Evolutionary conservation across 108 stramenopile genomes (phyloP), one percentile per base, ranked within the genome.

Genomic region (Cyclotella distinguenda): DNA sequence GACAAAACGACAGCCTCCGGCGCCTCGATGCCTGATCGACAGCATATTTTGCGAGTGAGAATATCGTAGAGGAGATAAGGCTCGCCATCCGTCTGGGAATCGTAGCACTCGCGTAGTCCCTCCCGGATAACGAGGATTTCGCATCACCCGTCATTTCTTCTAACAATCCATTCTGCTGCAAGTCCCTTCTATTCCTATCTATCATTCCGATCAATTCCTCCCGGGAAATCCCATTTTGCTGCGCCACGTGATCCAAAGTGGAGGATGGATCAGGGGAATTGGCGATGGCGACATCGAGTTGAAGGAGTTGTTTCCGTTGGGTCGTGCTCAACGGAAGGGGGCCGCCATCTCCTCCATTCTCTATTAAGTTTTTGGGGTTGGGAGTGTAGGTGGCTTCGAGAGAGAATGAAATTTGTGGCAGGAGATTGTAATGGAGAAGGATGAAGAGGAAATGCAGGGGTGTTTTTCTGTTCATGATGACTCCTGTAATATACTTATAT

Each of bases 221-320:
- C 0, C 79, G 67, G 3, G 69, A 62, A 76, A 93, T 82, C 21
- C 63, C 65, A 72, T 89, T 88, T 58, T 77, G 63, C 34, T 78
- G 61, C 12, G 91, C 91, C 2, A 88, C 84, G 54, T 85, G 74
- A 8, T 53, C 31, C 22, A 91, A 54, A 9, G 87, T 88, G n/a
- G 73, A 84, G 18, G 74, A 34, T 25, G 91, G 91, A 64, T 93
- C 84, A 26, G 85, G 82, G 4, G 87, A 74, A 11, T 73, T 56
- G 19, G 68, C 77, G 36, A 93, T 89, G 22, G 77, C 80, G 21
- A 80, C 57, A 16, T 87, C 85, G 9, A 93, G 68, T 51, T 89
- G 80, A 12, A 85, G 60, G 40, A 93, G 70, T 64, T 88, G 88
- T 32, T 85, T 64, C 3, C 91, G 75, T 51, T 89, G 84, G 0